These are phyloP conservation scores for Calendula officinalis DNA, from an alignment of 129 eudicot genomes.

Conservation along the genomic window DNA sequence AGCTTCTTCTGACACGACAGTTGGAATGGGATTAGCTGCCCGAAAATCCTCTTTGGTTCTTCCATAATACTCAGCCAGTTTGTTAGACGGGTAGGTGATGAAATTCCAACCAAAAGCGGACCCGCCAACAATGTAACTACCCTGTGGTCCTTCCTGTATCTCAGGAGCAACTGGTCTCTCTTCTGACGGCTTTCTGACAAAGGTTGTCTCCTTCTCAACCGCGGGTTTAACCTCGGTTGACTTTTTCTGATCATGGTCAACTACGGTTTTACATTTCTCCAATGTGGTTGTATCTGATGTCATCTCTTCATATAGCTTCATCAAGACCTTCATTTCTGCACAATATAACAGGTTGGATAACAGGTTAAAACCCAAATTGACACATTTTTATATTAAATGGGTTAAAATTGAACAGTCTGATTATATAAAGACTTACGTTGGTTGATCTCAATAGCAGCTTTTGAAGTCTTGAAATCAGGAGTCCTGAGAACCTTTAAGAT, in stretches of 20 bases:
- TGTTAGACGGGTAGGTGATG: slow-evolving; percentile 44
- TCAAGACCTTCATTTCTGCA: slow-evolving; percentile 66
- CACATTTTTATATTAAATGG: too few species aligned
- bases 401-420: not conserved
- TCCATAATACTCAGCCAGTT: slow-evolving; percentile 61
- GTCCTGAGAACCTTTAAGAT: slow-evolving; percentile 66
- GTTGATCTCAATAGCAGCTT: slow-evolving; percentile 70
- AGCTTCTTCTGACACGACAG: slow-evolving; percentile 5
- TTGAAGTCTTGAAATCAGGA: slow-evolving; percentile 67
- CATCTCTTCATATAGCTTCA: slow-evolving; percentile 68
- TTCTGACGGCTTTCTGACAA: slow-evolving; percentile 37
- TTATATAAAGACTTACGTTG: slow-evolving; percentile 42
- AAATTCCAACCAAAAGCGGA: slow-evolving; percentile 99
- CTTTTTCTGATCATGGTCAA: slow-evolving; percentile 27
- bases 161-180: slow-evolving; percentile 38
- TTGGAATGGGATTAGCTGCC: slow-evolving; percentile 42
- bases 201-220: slow-evolving; percentile 15
- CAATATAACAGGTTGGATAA: not conserved
- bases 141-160: slow-evolving; percentile 38
- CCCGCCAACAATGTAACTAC: slow-evolving; percentile 84
- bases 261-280: slow-evolving; percentile 34
- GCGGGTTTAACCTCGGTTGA: slow-evolving; percentile 31
- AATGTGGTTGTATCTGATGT: slow-evolving; percentile 33
- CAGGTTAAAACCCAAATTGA: too few species aligned
- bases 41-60: slow-evolving; percentile 73